Evolutionary conservation across 108 stramenopile species (phyloP).

Genomic region (Pseudonitzschia multistriata): DNA sequence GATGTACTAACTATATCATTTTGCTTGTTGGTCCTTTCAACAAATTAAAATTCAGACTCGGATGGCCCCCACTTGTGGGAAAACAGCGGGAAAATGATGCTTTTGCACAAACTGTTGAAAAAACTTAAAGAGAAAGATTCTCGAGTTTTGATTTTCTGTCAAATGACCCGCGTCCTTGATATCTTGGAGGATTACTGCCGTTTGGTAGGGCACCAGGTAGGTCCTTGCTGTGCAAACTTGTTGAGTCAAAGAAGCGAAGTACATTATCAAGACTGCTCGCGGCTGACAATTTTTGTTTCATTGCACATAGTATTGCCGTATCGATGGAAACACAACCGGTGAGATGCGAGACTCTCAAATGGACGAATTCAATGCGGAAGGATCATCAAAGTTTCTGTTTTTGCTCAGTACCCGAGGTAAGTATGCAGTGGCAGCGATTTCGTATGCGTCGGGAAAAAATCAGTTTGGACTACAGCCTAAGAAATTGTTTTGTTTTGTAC

Average conservation of each 20-base stretch:
- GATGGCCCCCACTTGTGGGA: conserved; percentile 99
- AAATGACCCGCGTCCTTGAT: conserved; percentile 97
- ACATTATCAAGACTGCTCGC: background rate
- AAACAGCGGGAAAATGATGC: conserved; percentile 92
- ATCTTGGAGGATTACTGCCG: conserved; percentile 95
- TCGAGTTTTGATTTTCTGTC: conserved; percentile 95
- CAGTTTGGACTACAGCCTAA: conserved; percentile 83
- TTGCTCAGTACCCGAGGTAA: conserved; percentile 89
- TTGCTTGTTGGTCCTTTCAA: background rate
- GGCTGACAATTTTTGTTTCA: background rate
- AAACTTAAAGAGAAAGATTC: conserved; percentile 89
- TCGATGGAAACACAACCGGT: conserved; percentile 96
- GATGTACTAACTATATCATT: too few relatives aligned
- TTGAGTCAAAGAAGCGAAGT: background rate
- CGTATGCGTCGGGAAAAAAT: conserved; percentile 77
- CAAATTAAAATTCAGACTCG: conserved; percentile 36
- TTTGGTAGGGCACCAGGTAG: conserved; percentile 51
- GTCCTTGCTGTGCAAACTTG: background rate
- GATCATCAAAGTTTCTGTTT: conserved; percentile 91
- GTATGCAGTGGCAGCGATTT: conserved; percentile 9
- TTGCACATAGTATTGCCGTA: conserved; percentile 82
- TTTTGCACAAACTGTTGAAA: conserved; percentile 91
- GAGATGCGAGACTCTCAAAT: conserved; percentile 92
- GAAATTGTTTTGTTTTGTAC: too few relatives aligned
- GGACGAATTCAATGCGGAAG: conserved; percentile 93